Evolutionary conservation across 2,329 filamentous ascomycete species (phyloP).

Genomic region (Beauveria asiatica): DNA sequence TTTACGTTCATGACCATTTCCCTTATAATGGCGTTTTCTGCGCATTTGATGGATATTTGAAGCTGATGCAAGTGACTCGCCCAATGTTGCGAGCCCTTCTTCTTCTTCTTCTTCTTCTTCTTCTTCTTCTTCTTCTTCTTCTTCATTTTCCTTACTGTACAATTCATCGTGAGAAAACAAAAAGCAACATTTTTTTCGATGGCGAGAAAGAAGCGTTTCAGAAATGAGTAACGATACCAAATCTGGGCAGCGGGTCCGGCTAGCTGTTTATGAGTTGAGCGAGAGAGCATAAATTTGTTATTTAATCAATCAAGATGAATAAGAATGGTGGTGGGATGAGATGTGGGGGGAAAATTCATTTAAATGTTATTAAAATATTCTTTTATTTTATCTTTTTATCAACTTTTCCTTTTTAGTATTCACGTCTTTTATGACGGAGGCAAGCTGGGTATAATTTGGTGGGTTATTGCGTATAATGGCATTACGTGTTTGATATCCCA

Average conservation of each 20-base stretch:
- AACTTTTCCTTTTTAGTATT: not conserved
- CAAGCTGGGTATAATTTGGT: not conserved
- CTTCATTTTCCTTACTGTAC: not conserved
- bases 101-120: not conserved
- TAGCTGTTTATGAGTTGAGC: not conserved
- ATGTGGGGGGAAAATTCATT: no score
- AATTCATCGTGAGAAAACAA: conserved; percentile 1
- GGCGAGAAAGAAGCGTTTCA: not conserved
- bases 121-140: not conserved
- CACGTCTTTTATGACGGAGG: not conserved
- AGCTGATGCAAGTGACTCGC: not conserved
- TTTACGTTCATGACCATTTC: no score
- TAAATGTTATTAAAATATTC: no score
- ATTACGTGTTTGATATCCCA: not conserved
- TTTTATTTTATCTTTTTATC: no score
- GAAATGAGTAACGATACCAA: conserved; percentile 11
- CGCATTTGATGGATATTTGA: not conserved
- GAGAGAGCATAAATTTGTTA: not conserved
- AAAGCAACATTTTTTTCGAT: not conserved
- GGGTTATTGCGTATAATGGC: not conserved
- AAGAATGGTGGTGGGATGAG: not conserved
- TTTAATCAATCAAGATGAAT: not conserved
- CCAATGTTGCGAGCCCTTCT: not conserved
- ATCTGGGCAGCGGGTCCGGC: conserved; percentile 1
- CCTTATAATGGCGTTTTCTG: not conserved